Evolutionary conservation across 2,329 filamentous ascomycete genomes (phyloP).

Genomic region (Colletotrichum sp.): DNA sequence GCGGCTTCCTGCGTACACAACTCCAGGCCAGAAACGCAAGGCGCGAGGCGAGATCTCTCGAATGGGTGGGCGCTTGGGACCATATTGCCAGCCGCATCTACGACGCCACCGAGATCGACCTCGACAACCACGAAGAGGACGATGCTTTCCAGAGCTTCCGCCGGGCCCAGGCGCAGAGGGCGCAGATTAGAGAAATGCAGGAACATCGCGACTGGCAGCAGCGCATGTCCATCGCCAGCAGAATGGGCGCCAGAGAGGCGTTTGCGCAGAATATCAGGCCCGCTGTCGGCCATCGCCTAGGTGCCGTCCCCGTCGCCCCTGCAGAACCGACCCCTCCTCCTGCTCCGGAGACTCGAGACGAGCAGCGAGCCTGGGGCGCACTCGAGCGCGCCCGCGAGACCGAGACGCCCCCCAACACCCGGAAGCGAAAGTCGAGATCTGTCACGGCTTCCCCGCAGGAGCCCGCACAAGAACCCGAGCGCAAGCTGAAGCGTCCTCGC

Average conservation of each 20-base stretch:
- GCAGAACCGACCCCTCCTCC: conserved; percentile 30
- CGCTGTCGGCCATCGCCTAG: conserved; percentile 66
- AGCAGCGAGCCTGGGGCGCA: conserved; percentile 86
- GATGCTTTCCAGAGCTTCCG: conserved; percentile 58
- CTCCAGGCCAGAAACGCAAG: conserved; percentile 62
- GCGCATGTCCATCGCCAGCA: conserved; percentile 80
- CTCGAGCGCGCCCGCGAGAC: conserved; percentile 84
- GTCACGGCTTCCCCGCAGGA: conserved; percentile 74
- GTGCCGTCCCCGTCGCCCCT: conserved; percentile 43
- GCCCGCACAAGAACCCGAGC: conserved; percentile 70
- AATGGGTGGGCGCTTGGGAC: conserved; percentile 90
- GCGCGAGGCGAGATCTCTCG: conserved; percentile 72
- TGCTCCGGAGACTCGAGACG: conserved; percentile 74
- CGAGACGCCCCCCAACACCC: conserved; percentile 55
- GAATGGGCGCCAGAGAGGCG: conserved; percentile 75
- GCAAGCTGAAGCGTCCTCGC: conserved; percentile 86
- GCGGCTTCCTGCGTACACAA: conserved; percentile 59
- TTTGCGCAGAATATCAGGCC: conserved; percentile 69
- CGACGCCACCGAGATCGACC: conserved; percentile 75
- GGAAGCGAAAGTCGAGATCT: conserved; percentile 79
- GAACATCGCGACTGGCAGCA: conserved; percentile 81
- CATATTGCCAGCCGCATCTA: conserved; percentile 66
- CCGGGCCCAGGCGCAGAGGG: conserved; percentile 55
- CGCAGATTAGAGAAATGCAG: conserved; percentile 51
- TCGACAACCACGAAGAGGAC: conserved; percentile 87